These are phyloP conservation scores for Globisporangium rhizosaccharum DNA, from an alignment of 352 stramenopile genomes.

Conservation along the genomic window DNA sequence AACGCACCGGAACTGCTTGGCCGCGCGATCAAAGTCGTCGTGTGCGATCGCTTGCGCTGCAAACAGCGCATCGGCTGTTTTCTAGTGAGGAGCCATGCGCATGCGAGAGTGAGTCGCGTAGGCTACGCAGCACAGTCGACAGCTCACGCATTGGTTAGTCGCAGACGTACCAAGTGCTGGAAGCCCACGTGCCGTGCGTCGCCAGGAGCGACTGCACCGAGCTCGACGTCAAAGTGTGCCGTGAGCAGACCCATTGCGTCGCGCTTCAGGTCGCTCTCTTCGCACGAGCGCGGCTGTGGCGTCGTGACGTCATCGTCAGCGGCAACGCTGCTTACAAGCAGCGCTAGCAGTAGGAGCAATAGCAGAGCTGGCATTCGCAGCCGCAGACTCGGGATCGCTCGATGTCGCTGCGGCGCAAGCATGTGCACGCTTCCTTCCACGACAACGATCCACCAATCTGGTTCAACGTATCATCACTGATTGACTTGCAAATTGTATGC, in stretches of 20 bases:
- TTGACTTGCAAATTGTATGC: no score
- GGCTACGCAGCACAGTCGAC: background rate
- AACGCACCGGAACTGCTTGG: slow-evolving; percentile 50
- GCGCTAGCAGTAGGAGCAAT: background rate
- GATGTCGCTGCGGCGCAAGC: no score
- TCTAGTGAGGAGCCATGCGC: slow-evolving; percentile 17
- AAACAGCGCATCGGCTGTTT: slow-evolving; percentile 70
- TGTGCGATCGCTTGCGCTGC: slow-evolving; percentile 77
- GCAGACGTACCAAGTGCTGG: slow-evolving; percentile 57
- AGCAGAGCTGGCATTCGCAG: no score
- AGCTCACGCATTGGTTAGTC: background rate
- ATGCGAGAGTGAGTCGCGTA: background rate
- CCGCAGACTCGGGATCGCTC: no score
- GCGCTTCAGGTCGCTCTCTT: slow-evolving; percentile 41
- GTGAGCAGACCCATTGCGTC: slow-evolving; percentile 37
- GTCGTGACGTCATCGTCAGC: background rate
- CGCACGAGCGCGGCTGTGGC: slow-evolving; percentile 17
- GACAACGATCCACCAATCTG: no score
- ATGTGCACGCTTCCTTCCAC: no score
- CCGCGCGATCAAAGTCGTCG: slow-evolving; percentile 59
- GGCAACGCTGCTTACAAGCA: background rate
- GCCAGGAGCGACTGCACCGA: slow-evolving; percentile 62
- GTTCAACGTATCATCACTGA: no score
- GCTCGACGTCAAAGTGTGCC: slow-evolving; percentile 53
- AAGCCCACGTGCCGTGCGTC: slow-evolving; percentile 50